Evolutionary conservation across 192 early-diverging fungal genomes (phyloP).

Genomic region (Podila horticola): DNA sequence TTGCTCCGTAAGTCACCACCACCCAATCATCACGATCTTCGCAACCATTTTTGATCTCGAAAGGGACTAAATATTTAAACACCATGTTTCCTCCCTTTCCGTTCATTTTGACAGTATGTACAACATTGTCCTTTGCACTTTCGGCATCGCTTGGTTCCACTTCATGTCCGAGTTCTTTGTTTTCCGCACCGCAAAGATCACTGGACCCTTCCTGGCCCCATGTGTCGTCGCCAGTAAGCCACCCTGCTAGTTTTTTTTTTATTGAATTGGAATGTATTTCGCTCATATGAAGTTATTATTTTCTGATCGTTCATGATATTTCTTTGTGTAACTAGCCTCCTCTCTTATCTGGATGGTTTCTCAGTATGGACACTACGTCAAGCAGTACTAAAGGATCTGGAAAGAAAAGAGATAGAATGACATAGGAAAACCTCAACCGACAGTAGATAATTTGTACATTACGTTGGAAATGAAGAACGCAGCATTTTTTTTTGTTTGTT

Average conservation of each 20-base stretch:
- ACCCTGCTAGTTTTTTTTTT: not conserved
- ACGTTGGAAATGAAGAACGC: not conserved
- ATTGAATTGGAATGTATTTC: not conserved
- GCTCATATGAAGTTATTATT: not conserved
- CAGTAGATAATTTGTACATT: not conserved
- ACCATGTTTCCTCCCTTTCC: not conserved
- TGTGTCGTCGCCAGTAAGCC: slow-evolving; percentile 71
- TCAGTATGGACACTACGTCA: slow-evolving; percentile 50
- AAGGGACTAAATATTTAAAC: not conserved
- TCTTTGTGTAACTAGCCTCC: slow-evolving; percentile 15
- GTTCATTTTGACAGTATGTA: slow-evolving; percentile 63
- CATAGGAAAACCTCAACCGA: not conserved
- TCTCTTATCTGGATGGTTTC: slow-evolving; percentile 54
- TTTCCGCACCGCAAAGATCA: slow-evolving; percentile 70
- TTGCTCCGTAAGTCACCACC: slow-evolving; percentile 63
- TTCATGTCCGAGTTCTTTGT: slow-evolving; percentile 74
- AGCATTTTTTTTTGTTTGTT: not conserved
- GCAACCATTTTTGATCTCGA: not conserved
- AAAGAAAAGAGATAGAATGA: too few species aligned
- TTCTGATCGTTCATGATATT: not conserved
- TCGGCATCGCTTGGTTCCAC: slow-evolving; percentile 75
- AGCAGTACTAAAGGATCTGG: slow-evolving; percentile 13
- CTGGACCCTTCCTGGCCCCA: slow-evolving; percentile 72
- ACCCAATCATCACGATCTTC: not conserved
- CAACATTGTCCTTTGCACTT: slow-evolving; percentile 70